Percentiles rank a stretch among this genome's conserved stretches.
Evolutionary conservation across 306 rosid genomes (phyloP).

Genomic region (Pterocarpus santalinus): DNA sequence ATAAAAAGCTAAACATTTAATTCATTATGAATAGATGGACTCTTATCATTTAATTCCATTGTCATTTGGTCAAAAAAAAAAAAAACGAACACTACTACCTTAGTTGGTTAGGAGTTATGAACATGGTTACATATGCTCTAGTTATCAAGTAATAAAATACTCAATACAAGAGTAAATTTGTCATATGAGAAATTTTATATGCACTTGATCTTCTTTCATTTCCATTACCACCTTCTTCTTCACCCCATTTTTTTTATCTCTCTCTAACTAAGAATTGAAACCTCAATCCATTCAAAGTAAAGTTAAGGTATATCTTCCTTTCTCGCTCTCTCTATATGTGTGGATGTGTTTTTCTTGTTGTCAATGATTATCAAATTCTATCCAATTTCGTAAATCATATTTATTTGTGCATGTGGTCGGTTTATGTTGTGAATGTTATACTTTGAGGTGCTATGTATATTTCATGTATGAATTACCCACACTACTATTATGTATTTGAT

Average conservation of each 20-base stretch:
- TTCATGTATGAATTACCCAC: too few species aligned
- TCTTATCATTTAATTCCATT: too few species aligned
- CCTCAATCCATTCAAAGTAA: background rate
- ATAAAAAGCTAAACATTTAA: too few species aligned
- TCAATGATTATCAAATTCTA: too few species aligned
- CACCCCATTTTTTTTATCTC: background rate
- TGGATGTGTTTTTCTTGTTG: background rate
- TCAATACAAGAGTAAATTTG: background rate
- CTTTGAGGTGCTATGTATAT: too few species aligned
- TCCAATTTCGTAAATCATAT: too few species aligned
- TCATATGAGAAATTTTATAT: conserved; percentile 15
- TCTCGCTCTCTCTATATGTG: background rate
- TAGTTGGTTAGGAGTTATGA: too few species aligned
- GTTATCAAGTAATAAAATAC: background rate
- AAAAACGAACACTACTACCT: background rate
- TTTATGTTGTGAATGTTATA: background rate
- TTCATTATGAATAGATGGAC: too few species aligned
- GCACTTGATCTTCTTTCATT: conserved; percentile 12
- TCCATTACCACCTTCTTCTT: background rate
- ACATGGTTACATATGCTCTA: background rate
- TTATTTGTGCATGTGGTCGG: background rate
- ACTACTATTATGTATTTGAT: too few species aligned
- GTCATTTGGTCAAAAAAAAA: background rate
- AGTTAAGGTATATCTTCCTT: background rate
- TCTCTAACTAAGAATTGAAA: too few species aligned